Evolutionary conservation across 257 asterid genomes (phyloP), one percentile per base, ranked within the genome.

Genomic region (Nicotiana tomentosiformis): DNA sequence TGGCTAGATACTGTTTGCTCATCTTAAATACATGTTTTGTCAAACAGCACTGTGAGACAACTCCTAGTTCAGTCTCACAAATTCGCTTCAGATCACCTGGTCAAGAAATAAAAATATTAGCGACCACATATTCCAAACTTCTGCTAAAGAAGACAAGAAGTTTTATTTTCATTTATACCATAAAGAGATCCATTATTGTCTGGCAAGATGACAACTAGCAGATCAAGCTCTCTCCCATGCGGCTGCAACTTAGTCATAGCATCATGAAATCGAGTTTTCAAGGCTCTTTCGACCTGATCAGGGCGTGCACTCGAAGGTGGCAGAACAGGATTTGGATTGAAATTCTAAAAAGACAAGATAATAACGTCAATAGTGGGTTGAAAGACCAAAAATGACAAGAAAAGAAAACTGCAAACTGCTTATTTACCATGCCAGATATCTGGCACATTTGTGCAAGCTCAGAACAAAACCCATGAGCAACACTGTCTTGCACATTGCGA

Each of bases 31-130:
- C 97, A 80, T 96, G 97, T 89, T 96, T 96, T 62, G 94, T 93
- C 89, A 96, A 88, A 86, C 99, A 96, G 87, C 99, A 96, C 61
- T 96, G 99, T 35, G 99, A 96, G 14, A 96, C 98, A 17, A 96
- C 90, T n/a, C 99, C 99, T 16, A 96, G 98, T 20, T 96, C 97
- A 0, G 99, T 96, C 89, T 96, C 99, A 76, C 99, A 96, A 68
- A 96, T 96, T 33, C 98, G 90, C 81, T 96, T 96, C 84, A 96
- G 84, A 80, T 94, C 97, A 86, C 99, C 99, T 94, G 81, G 66
- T 58, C 16, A 46, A 26, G n/a, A 53, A 83, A 62, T 8, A 6
- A 37, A 68, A 57, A 1, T 4, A 26, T 29, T 10, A 78, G 82
- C 16, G 56, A 37, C 64, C 11, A 4, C 46, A 51, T 7, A 16